Conservation (phyloP, 2,329 filamentous ascomycete genomes). For the Mollisiaceae sp. region DNA sequence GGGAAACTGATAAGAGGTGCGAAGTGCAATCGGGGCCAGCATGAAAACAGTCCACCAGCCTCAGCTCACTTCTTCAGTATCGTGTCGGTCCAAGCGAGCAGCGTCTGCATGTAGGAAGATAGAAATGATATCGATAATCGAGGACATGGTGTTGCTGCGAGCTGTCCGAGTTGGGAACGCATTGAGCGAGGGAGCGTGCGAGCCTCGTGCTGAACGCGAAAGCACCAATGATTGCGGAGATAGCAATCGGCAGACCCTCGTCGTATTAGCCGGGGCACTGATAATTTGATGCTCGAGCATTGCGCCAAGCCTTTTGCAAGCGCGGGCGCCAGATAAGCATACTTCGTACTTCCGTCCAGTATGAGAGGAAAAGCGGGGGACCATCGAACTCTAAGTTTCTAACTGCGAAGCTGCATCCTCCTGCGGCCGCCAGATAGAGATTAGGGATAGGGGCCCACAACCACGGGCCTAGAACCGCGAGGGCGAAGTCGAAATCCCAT, state of each 20-base stretch:
- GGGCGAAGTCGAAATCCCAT: not conserved
- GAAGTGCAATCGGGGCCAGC: not conserved
- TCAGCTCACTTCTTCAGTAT: not conserved
- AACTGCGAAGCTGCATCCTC: too few species aligned
- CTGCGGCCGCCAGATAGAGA: not conserved
- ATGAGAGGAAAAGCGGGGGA: not conserved
- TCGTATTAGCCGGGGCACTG: not conserved
- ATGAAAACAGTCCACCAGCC: not conserved
- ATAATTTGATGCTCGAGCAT: not conserved
- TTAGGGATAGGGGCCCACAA: not conserved
- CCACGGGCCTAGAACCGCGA: not conserved
- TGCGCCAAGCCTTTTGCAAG: not conserved
- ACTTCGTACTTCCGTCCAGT: too few species aligned
- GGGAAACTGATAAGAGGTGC: conserved; percentile 3
- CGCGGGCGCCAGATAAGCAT: not conserved
- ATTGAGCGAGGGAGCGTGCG: not conserved
- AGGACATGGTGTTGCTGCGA: not conserved
- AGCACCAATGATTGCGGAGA: not conserved
- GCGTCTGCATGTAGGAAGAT: not conserved
- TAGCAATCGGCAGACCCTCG: not conserved
- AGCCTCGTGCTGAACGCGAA: not conserved
- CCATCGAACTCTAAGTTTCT: not conserved
- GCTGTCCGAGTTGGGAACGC: not conserved
- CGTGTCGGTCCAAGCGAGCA: not conserved
- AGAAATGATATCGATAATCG: not conserved